phyloP scores from a whole-genome alignment of 371 early-diverging fungal species.

The Mucor velutinosus region DNA sequence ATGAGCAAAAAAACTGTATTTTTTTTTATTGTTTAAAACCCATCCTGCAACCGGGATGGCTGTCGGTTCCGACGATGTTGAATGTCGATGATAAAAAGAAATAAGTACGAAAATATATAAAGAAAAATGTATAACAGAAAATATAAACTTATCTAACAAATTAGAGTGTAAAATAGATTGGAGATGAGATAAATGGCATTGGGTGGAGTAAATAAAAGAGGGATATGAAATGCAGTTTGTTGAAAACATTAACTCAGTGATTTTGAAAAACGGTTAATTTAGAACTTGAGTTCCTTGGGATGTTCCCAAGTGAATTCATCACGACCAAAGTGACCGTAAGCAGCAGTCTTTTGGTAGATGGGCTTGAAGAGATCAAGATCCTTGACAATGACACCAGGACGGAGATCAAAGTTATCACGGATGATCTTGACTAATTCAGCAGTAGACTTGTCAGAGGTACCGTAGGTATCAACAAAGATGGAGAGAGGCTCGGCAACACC shows the following conservation, averaged over 20 bases:
- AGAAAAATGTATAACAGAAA: conserved; percentile 10
- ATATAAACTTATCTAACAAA: conserved; percentile 29
- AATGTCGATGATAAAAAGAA: conserved; percentile 26
- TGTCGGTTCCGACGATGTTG: conserved; percentile 44
- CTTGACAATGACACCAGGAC: conserved; percentile 98
- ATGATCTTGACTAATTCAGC: conserved; percentile 91
- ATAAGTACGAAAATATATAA: conserved; percentile 12
- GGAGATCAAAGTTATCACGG: conserved; percentile 97
- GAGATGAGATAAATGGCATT: conserved; percentile 1
- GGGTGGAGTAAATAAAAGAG: not conserved
- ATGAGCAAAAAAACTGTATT: not conserved
- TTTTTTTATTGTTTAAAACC: conserved; percentile 18
- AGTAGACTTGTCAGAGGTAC: conserved; percentile 90
- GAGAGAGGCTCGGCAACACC: conserved; percentile 99
- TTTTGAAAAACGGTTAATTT: conserved; percentile 29
- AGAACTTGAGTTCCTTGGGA: conserved; percentile 87
- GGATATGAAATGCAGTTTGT: conserved; percentile 45
- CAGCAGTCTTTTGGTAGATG: conserved; percentile 96
- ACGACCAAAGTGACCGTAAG: conserved; percentile 99
- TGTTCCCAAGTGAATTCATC: conserved; percentile 97
- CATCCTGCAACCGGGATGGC: conserved; percentile 46
- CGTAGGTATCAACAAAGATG: conserved; percentile 97
- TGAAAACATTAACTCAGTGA: conserved; percentile 36
- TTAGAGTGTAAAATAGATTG: conserved; percentile 6
- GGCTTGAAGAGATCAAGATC: conserved; percentile 98